Percentiles rank a stretch among this genome's conserved stretches.
Conservation (phyloP, 805 yeast genomes). For the Wickerhamomyces subpelliculosus region DNA sequence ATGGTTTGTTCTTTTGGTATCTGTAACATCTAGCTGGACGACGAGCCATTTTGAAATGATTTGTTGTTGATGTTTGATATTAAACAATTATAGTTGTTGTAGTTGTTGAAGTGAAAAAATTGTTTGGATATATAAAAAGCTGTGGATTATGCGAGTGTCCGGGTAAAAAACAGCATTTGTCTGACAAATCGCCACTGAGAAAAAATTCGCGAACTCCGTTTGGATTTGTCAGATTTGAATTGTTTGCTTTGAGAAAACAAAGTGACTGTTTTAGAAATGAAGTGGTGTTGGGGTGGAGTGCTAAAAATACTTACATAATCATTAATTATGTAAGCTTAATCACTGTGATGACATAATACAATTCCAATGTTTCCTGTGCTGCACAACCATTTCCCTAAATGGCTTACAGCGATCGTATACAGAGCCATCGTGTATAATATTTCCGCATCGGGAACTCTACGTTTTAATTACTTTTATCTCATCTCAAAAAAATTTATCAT, state of each 20-base stretch:
- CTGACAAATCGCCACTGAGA: no score
- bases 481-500: not conserved
- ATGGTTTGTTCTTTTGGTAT: conserved; percentile 99
- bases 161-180: no score
- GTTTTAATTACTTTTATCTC: not conserved
- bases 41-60: conserved; percentile 88
- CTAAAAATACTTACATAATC: no score
- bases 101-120: not conserved
- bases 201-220: no score
- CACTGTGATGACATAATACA: no score
- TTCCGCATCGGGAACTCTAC: conserved; percentile 3
- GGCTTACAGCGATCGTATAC: not conserved
- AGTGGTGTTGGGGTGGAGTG: no score
- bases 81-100: not conserved
- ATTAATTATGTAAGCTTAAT: no score
- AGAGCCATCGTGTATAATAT: not conserved
- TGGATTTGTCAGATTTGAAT: no score
- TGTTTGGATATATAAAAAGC: not conserved
- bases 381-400: not conserved
- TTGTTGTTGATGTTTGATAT: not conserved
- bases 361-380: no score
- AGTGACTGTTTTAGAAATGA: no score
- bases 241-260: no score
- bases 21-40: conserved; percentile 99
- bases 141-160: no score